Conservation (phyloP, 78 protist species). For the Cavenderia fasciculata region DNA sequence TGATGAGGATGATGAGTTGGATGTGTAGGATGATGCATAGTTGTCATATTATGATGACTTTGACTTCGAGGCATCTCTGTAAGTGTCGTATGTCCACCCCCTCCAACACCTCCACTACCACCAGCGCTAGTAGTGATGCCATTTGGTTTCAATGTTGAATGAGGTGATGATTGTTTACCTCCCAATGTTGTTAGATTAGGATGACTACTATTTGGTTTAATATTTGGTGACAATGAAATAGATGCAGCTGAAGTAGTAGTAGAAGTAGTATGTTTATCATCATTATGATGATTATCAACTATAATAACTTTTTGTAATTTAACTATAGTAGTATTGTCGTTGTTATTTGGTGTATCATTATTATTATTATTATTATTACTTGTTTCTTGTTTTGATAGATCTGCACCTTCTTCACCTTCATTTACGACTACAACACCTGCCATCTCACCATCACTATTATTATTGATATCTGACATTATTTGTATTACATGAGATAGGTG, state of each 20-base stretch:
- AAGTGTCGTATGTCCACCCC: background rate
- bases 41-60: background rate
- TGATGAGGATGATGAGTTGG: conserved; percentile 11
- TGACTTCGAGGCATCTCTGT: background rate
- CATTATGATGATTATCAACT: background rate
- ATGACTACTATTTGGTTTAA: conserved; percentile 22
- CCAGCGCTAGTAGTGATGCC: background rate
- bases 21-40: background rate
- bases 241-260: background rate
- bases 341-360: background rate
- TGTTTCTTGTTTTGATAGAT: too few species aligned
- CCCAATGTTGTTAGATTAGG: too few species aligned
- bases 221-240: background rate
- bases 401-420: too few species aligned
- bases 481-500: too few species aligned
- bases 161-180: too few species aligned
- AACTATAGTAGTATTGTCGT: background rate
- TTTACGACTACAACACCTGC: too few species aligned
- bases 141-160: background rate
- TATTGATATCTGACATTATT: too few species aligned
- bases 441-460: too few species aligned
- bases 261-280: background rate
- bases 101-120: background rate
- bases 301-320: too few species aligned
- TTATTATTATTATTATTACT: background rate